Conservation (phyloP, 345 rosid genomes). For the Sonneratia alba region DNA sequence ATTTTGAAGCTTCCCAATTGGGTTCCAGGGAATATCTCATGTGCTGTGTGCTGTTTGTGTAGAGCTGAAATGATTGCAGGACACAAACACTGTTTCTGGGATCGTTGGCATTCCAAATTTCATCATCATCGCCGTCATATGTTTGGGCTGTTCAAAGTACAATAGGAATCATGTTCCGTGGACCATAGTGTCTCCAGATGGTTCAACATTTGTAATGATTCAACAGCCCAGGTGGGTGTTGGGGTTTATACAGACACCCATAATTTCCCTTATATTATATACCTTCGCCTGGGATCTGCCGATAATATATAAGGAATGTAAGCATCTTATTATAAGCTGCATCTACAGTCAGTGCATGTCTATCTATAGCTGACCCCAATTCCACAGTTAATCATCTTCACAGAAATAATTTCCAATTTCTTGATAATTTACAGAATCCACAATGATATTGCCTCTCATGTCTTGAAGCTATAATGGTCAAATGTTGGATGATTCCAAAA, state of each 20-base stretch:
- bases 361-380: no score
- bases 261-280: neutral
- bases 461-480: no score
- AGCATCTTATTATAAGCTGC: neutral
- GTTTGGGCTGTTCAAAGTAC: slow-evolving; percentile 2
- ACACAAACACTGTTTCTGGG: neutral
- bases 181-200: neutral
- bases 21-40: no score
- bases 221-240: neutral
- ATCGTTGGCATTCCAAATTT: neutral
- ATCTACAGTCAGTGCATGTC: neutral
- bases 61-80: neutral
- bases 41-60: no score
- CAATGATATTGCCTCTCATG: no score
- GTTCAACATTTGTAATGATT: neutral
- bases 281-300: neutral
- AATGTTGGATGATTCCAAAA: no score
- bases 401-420: no score
- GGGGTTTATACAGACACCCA: neutral
- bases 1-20: no score
- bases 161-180: neutral
- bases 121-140: neutral
- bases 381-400: no score
- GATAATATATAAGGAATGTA: neutral
- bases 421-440: no score